A percentile compares a stretch with the other conserved stretches of the same genome.
phyloP scores from a whole-genome alignment of 2,329 filamentous ascomycete genomes.

The Rutstroemia sp. region DNA sequence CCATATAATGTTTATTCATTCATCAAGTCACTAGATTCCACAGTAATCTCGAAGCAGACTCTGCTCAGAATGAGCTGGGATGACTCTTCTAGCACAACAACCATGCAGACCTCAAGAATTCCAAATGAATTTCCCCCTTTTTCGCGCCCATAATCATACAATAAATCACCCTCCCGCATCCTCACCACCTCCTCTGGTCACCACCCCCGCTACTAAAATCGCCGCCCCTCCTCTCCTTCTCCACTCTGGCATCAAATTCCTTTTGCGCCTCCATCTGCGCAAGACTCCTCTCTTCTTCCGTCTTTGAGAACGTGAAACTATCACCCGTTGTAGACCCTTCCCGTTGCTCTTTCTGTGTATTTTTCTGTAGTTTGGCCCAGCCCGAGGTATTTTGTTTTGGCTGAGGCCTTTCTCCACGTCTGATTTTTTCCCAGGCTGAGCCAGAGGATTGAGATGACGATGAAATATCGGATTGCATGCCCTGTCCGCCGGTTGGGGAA shows the following conservation, averaged over 20 bases:
- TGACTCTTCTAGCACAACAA: no score
- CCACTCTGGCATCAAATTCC: constrained; percentile 29
- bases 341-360: constrained; percentile 7
- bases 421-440: constrained; percentile 29
- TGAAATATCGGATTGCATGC: constrained; percentile 12
- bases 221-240: constrained; percentile 26
- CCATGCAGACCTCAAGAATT: no score
- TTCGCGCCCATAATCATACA: no score
- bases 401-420: constrained; percentile 17
- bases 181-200: constrained; percentile 22
- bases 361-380: constrained; percentile 12
- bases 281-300: constrained; percentile 17
- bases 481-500: constrained; percentile 23
- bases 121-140: no score
- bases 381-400: constrained; percentile 6
- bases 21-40: no score
- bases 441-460: constrained; percentile 11
- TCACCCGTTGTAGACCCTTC: constrained; percentile 12
- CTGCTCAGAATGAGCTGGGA: no score
- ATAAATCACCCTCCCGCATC: background rate
- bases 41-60: no score
- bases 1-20: no score
- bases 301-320: constrained; percentile 22
- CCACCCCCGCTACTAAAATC: constrained; percentile 20
- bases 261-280: constrained; percentile 24